Evolutionary conservation across 176 grass and related monocot genomes (phyloP).

Genomic region (Musa itinerans): DNA sequence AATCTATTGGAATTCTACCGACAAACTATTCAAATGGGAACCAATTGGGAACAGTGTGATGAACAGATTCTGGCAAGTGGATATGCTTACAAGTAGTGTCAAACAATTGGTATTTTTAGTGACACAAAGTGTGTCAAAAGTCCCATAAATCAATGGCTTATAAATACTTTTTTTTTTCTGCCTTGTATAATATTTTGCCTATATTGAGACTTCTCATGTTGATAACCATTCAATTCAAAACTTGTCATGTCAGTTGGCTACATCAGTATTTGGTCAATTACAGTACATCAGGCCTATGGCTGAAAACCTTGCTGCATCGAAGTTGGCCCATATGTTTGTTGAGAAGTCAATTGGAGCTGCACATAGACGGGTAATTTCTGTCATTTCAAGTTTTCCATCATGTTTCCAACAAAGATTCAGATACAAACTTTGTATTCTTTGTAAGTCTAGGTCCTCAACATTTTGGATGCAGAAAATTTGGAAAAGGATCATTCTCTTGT

Average conservation of each 20-base stretch:
- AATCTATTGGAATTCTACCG: too few species aligned
- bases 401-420: background rate
- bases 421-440: background rate
- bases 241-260: background rate
- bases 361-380: constrained; percentile 53
- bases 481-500: constrained; percentile 48
- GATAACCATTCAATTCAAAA: background rate
- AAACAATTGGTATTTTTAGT: too few species aligned
- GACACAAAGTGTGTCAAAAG: too few species aligned
- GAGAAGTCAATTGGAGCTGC: constrained; percentile 67
- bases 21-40: too few species aligned
- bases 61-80: too few species aligned
- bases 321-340: constrained; percentile 49
- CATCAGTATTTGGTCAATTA: constrained; percentile 25
- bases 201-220: background rate
- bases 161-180: background rate
- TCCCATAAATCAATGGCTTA: too few species aligned
- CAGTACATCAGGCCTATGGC: constrained; percentile 38
- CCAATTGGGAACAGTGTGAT: too few species aligned
- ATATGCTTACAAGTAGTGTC: too few species aligned
- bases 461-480: constrained; percentile 5
- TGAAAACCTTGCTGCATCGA: constrained; percentile 34
- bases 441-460: constrained; percentile 13
- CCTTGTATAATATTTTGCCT: background rate
- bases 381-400: background rate